Evolutionary conservation across 2,329 filamentous ascomycete genomes (phyloP), one percentile per base, ranked within the genome.

Genomic region (Verticillium tricorpus): DNA sequence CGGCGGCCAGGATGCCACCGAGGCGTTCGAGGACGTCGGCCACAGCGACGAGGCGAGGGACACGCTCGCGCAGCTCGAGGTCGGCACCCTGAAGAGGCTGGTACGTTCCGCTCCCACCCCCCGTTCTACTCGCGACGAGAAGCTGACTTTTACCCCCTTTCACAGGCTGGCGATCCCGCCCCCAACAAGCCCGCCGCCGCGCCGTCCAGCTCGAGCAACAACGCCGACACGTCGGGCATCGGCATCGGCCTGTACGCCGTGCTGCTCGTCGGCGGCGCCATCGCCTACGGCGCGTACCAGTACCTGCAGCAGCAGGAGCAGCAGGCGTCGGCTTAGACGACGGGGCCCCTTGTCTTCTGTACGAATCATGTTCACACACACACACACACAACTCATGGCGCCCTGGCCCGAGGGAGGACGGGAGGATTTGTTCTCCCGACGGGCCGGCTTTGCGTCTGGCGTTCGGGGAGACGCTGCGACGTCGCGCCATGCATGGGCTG

Each of bases 1-100:
- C 67, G 95, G 85, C 73, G 95, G 95, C 69, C 93, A 97, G 81
- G 95, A 99, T 78, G 90, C 91, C 72, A 97, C 94, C 71, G 95
- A 98, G 81, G 94, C 95, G 65, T 99, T 99, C 76, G 95, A 99
- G 83, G 95, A 99, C 79, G 95, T 99, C 73, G 95, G 95, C 74
- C 95, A 99, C 89, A 96, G 91, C 72, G 95, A 99, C 78, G 95
- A 99, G 84, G 95, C 95, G 69, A 90, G 95, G 69, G 94, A 98
- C 82, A 94, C 96, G 69, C 88, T 99, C 62, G 88, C 90, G 35
- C 86, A 87, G 72, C 82, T 96, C 67, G 78, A 88, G 59, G 84
- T 95, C 68, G 93, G 92, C 67, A 83, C 74, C 40, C 78, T 97
- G 76, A 96, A 96, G 88, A 86, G 92, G 77, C 76, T 85, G 83